Evolutionary conservation across 768 basidiomycete genomes (phyloP), one percentile per base, ranked within the genome.

Genomic region (Holtermannia corniformis): DNA sequence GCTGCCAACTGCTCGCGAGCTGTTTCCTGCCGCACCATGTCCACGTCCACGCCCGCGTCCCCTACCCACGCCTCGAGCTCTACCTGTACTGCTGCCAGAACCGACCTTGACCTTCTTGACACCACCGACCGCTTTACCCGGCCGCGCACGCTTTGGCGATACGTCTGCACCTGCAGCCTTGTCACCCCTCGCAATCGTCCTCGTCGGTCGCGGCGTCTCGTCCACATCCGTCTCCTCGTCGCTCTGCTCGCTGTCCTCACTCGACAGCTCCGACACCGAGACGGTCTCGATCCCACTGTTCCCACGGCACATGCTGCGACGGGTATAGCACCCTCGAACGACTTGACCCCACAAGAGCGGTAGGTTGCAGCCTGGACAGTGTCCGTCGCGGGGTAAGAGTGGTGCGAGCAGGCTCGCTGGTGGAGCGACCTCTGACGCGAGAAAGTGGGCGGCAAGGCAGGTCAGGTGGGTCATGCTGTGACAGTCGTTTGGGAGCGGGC

Each of bases 341-440:
- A 73, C 55, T 44, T 73, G 58, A 16, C 62, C 63, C 75, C 75
- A 75, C 25, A 63, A 52, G 1, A 67, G 19, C 1, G 28, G 7
- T 0, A 22, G 27, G 0, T 24, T 12, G 47, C 75, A 74, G 2
- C 52, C 23, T 0, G 74, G 73, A 52, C 75, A 75, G 1, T 27
- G 0, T 2, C 72, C 72, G 2, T 16, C 14, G 7, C 56, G 55
- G 0, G 75, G 75, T 0, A 75, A 54, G 4, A 75, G 41, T 4
- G 56, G 58, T 10, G 44, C 19, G 2, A 49, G 41, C 2, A 12
- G 25, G n/a, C 46, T 41, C 11, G 49, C 14, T 13, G 50, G 16
- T n/a, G 55, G 42, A 4, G 24, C 46, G 20, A 45, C 28, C 21
- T 55, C 46, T 28, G 42, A 41, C 13, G 27, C 41, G 11, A 68